Evolutionary conservation across 306 rosid genomes (phyloP), one percentile per base, ranked within the genome.

Genomic region (Argentina anserina): DNA sequence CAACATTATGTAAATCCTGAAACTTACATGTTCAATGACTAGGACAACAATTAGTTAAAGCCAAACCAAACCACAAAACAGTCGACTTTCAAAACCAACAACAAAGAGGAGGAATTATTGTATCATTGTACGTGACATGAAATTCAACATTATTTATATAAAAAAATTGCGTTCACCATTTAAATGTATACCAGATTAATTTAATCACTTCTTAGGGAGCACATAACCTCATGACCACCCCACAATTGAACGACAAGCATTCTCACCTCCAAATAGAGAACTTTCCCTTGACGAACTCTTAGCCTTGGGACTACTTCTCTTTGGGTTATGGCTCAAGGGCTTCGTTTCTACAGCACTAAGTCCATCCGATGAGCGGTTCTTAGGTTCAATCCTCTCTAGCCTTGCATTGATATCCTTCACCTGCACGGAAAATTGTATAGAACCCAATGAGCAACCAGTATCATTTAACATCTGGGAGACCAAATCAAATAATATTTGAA

Each of bases 381-480:
- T 91, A 40, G 97, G 97, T 69, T 90, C 88, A 84, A 92, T 87
- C 75, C 93, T 96, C 88, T 95, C 99, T 29, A 95, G 79, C 79
- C 97, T 88, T 40, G 99, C 97, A 83, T 95, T 95, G 74, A 95
- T 95, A 89, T 86, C 88, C 81, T 95, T 95, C 81, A 92, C 88
- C 99, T 95, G 83, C 80, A 87, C 65, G 67, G 28, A 50, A 74
- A 53, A 28, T 31, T 40, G 15, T 23, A 69, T 39, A 18, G 43
- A 45, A 25, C 45, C 45, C 47, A 74, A 53, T 59, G 64, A 36
- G 61, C 9, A 34, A 34, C 29, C n/a, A 9, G 21, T 31, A 70
- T 50, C 64, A 18, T 28, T 28, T 40, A 34, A 25, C 67, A 40
- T 58, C 29, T 9, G 7, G 28, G 42, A 41, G 36, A 56, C 28